Evolutionary conservation across 2,329 filamentous ascomycete species (phyloP).

Genomic region (Alternaria metachromatica): DNA sequence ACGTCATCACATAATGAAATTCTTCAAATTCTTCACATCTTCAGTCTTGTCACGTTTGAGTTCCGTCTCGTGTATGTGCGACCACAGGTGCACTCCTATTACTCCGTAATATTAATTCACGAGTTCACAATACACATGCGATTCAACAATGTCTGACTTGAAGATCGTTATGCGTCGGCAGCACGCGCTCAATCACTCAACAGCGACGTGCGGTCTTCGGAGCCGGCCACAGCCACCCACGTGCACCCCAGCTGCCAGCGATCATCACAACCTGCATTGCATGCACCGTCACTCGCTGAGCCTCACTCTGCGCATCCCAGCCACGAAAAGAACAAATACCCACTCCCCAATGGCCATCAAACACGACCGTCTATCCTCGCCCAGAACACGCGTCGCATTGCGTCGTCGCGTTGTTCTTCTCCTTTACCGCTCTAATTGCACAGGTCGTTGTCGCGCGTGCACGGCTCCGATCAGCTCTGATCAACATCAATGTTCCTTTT

Average conservation of each 20-base stretch:
- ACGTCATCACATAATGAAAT: not conserved
- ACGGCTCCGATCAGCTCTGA: not conserved
- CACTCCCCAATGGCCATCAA: not conserved
- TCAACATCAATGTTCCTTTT: not conserved
- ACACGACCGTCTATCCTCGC: not conserved
- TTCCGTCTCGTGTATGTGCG: not conserved
- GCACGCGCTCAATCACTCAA: not conserved
- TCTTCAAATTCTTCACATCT: not conserved
- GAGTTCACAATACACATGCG: not conserved
- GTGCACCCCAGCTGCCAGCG: not conserved
- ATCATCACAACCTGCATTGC: not conserved
- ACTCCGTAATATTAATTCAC: not conserved
- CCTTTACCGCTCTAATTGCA: not conserved
- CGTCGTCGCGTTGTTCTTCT: constrained; percentile 1
- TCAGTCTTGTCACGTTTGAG: not conserved
- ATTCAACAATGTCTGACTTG: not conserved
- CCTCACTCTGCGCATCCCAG: not conserved
- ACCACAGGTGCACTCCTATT: not conserved
- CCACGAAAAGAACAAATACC: not conserved
- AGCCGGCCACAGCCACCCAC: not conserved
- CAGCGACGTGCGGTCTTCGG: not conserved
- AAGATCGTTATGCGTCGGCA: not conserved
- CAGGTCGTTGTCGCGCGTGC: not conserved
- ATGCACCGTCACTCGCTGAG: not conserved
- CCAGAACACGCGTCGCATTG: not conserved